Conservation (phyloP, 441 rosid species). For the Daphne laureola region DNA sequence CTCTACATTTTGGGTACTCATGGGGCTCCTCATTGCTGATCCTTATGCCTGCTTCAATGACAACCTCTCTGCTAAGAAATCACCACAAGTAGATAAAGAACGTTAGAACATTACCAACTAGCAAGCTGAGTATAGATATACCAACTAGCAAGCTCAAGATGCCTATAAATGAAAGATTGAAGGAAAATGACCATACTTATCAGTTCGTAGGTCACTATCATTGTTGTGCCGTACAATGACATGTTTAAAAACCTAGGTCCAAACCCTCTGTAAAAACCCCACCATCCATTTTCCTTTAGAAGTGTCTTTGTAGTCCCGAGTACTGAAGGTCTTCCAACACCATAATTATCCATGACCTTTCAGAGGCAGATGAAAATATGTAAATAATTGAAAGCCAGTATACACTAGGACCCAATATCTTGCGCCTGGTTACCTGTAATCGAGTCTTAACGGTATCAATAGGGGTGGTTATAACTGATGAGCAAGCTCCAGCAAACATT, state of each 20-base stretch:
- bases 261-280: constrained; percentile 63
- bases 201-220: constrained; percentile 63
- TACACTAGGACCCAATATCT: not conserved
- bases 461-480: constrained; percentile 53
- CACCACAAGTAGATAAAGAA: not conserved
- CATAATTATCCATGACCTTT: constrained; percentile 57
- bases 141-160: constrained; percentile 3
- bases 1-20: too few relatives aligned
- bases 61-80: constrained; percentile 30
- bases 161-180: not conserved
- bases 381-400: not conserved
- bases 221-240: constrained; percentile 66
- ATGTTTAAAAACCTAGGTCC: constrained; percentile 58
- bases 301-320: constrained; percentile 43
- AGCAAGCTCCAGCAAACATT: constrained; percentile 56
- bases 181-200: constrained; percentile 35
- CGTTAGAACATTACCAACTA: not conserved
- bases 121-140: not conserved
- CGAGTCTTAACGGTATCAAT: constrained; percentile 61
- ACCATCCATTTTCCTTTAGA: constrained; percentile 50
- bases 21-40: not conserved
- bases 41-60: constrained; percentile 30
- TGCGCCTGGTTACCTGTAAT: constrained; percentile 37
- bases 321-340: constrained; percentile 54
- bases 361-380: not conserved